Percentiles rank a stretch among this genome's conserved stretches.
These are phyloP conservation scores for rapeseed (Brassica napus) DNA, from an alignment of 345 rosid genomes.

Conservation along the genomic window DNA sequence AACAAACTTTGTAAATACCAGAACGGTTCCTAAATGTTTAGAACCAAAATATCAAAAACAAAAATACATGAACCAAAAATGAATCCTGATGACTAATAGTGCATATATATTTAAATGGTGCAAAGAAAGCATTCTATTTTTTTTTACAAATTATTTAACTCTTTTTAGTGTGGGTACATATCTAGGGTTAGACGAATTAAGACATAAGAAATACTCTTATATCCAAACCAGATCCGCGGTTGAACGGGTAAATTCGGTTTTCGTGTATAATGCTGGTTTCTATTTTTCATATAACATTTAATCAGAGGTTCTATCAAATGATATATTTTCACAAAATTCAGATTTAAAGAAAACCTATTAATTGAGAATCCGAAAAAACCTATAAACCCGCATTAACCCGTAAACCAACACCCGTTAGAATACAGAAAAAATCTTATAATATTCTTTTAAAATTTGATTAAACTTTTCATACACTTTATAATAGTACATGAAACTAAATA, in stretches of 20 bases:
- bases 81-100: too few species aligned
- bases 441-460: neutral
- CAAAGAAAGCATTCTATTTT: too few species aligned
- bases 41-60: too few species aligned
- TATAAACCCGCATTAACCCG: neutral
- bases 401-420: neutral
- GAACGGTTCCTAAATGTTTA: too few species aligned
- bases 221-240: neutral
- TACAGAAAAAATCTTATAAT: neutral
- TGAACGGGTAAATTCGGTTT: neutral
- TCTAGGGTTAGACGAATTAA: too few species aligned
- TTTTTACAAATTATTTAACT: too few species aligned
- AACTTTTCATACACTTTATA: neutral
- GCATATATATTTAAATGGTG: too few species aligned
- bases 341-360: neutral
- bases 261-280: neutral
- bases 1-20: too few species aligned
- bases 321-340: neutral
- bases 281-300: neutral
- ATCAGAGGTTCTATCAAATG: neutral
- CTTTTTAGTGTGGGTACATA: too few species aligned
- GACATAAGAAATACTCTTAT: too few species aligned
- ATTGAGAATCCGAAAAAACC: neutral
- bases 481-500: neutral
- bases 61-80: too few species aligned